Evolutionary conservation across 352 stramenopile species (phyloP), one percentile per base, ranked within the genome.

Genomic region (Pythium aphanidermatum): DNA sequence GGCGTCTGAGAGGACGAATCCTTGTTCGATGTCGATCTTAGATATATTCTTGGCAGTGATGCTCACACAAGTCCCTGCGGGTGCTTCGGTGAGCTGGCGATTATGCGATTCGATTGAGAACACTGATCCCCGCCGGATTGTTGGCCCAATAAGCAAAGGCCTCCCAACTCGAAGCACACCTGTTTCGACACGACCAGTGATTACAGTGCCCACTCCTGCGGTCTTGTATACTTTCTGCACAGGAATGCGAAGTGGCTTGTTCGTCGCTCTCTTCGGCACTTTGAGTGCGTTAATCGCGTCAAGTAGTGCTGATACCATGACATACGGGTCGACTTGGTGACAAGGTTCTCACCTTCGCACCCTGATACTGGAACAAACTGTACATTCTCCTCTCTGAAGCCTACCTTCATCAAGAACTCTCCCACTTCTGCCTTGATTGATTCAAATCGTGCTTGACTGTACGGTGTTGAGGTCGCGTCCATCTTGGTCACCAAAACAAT

Each of bases 401-500:
- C 96, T 29, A 99, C 76, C 64, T 98, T 98, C 56, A 93, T 94
- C 25, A 99, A 65, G 74, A 97, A 98, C 17, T 56, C 73, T 3
- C 68, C 70, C 24, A 98, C 83, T 64, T 98, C 86, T 8, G 44
- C 52, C 65, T 96, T 98, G 58, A 99, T 96, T 60, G 97, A 74
- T 20, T 96, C 80, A 70, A 96, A 99, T 58, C 94, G 91, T 16
- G 55, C 67, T 68, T 98, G 68, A 46, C 60, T 73, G 75, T 98
- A 99, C 52, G 95, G 86, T 28, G 98, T 92, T 13, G 81, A 85
- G 3, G 75, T 79, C 63, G 97, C 86, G 71, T 99, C 96, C 95
- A 99, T 99, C 76, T 99, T 99, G 83, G 99, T 99, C 21, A 98
- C 76, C 26, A 76, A 92, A 12, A 99, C 94, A 66, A 99, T 91